These are phyloP conservation scores for Penicillium verrucosum DNA, from an alignment of 2,329 filamentous ascomycete species.

Conservation along the genomic window DNA sequence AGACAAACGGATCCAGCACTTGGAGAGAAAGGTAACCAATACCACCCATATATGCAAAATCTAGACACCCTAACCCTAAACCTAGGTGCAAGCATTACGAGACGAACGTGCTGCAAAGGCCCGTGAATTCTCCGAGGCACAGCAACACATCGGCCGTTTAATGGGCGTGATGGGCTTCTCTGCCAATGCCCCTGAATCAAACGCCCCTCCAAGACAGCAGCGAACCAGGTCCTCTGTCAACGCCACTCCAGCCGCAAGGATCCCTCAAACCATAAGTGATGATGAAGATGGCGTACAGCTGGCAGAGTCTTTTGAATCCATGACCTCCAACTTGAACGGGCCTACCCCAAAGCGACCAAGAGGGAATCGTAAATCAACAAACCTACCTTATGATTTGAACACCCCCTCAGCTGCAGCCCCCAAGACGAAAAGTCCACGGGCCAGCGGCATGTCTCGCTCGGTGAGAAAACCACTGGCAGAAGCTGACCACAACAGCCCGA, in stretches of 20 bases:
- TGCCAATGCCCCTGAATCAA: slow-evolving; percentile 17
- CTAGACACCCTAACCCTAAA: neutral
- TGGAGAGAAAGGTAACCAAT: slow-evolving; percentile 33
- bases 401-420: neutral
- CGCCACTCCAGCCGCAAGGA: slow-evolving; percentile 6
- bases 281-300: slow-evolving; percentile 20
- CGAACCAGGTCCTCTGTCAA: slow-evolving; percentile 15
- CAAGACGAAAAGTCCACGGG: slow-evolving; percentile 7
- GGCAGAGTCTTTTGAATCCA: slow-evolving; percentile 22
- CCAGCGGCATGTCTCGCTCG: neutral
- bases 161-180: slow-evolving; percentile 41
- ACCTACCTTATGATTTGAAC: neutral
- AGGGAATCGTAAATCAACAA: slow-evolving; percentile 19
- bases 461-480: slow-evolving; percentile 25
- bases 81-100: slow-evolving; percentile 34
- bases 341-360: slow-evolving; percentile 31
- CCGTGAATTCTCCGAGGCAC: slow-evolving; percentile 40
- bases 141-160: slow-evolving; percentile 38
- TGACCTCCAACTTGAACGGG: slow-evolving; percentile 13
- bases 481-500: slow-evolving; percentile 27
- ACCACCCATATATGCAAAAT: neutral
- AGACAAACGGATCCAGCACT: slow-evolving; percentile 29
- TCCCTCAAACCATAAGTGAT: slow-evolving; percentile 16
- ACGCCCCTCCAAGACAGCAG: slow-evolving; percentile 15
- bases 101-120: slow-evolving; percentile 38